Conservation (phyloP, 139 green algal species). For the Tetraselmis chui region DNA sequence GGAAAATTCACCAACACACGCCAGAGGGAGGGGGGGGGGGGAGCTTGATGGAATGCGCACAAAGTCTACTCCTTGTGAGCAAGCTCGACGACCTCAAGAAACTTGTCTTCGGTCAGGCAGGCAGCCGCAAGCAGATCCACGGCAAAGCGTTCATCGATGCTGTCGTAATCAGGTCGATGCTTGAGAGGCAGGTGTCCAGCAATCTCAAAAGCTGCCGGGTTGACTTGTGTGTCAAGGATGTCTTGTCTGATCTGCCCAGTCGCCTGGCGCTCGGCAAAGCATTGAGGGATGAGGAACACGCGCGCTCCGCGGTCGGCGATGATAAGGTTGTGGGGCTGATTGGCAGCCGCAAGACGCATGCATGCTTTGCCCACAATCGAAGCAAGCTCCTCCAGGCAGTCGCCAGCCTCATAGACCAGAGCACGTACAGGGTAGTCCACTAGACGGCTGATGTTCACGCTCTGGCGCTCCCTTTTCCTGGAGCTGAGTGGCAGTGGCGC, state of each 20-base stretch:
- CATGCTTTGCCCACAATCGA: constrained; percentile 52
- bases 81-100: constrained; percentile 30
- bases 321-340: constrained; percentile 96
- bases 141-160: constrained; percentile 46
- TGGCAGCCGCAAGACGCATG: constrained; percentile 56
- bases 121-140: constrained; percentile 59
- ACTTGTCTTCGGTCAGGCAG: constrained; percentile 51
- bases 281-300: constrained; percentile 83
- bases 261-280: constrained; percentile 80
- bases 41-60: too few relatives aligned
- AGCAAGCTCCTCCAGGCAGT: constrained; percentile 52
- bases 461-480: constrained; percentile 2
- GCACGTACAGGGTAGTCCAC: constrained; percentile 77
- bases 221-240: constrained; percentile 68
- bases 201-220: constrained; percentile 95
- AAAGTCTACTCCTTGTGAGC: too few relatives aligned
- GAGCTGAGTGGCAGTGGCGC: constrained; percentile 24
- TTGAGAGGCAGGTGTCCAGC: constrained; percentile 95
- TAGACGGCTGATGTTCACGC: constrained; percentile 52
- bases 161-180: constrained; percentile 75
- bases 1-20: too few relatives aligned
- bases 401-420: constrained; percentile 81
- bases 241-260: constrained; percentile 39
- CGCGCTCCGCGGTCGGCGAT: constrained; percentile 77
- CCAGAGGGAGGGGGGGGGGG: too few relatives aligned